phyloP scores from a whole-genome alignment of 108 stramenopile genomes.

The Fistulifera pelliculosa region DNA sequence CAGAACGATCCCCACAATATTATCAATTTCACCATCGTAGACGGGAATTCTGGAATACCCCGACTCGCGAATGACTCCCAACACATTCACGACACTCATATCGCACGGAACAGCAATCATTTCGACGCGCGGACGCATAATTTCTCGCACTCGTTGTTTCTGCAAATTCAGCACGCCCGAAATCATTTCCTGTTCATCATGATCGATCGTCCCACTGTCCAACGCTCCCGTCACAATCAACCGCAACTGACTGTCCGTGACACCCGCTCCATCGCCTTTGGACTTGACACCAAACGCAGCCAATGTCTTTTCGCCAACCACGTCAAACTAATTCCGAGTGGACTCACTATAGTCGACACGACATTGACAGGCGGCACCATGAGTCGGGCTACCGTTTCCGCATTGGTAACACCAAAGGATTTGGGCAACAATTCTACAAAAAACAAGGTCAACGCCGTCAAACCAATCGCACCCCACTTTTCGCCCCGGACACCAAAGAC shows the following conservation, averaged over 20 bases:
- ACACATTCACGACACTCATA: constrained; percentile 76
- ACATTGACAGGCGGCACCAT: constrained; percentile 88
- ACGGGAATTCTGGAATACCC: constrained; percentile 93
- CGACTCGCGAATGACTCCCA: constrained; percentile 70
- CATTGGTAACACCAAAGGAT: constrained; percentile 89
- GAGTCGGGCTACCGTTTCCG: constrained; percentile 84
- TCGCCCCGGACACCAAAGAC: constrained; percentile 76
- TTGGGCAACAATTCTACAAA: constrained; percentile 96
- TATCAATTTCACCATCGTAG: constrained; percentile 95
- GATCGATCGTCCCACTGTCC: constrained; percentile 92
- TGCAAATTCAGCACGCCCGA: constrained; percentile 93
- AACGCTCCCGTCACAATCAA: constrained; percentile 91
- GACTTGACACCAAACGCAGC: constrained; percentile 68
- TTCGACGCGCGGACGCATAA: constrained; percentile 95
- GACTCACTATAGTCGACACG: constrained; percentile 70
- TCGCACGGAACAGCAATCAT: constrained; percentile 82
- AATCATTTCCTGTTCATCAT: constrained; percentile 94
- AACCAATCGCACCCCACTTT: constrained; percentile 73
- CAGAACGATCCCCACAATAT: constrained; percentile 91
- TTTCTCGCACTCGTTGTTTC: constrained; percentile 80
- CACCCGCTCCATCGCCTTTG: constrained; percentile 56
- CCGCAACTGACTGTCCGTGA: constrained; percentile 89
- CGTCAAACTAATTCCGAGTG: constrained; percentile 78
- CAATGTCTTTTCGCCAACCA: constrained; percentile 75
- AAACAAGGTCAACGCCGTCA: constrained; percentile 89